These are phyloP conservation scores for Cardamine occulta DNA, from an alignment of 345 rosid genomes.

Conservation along the genomic window DNA sequence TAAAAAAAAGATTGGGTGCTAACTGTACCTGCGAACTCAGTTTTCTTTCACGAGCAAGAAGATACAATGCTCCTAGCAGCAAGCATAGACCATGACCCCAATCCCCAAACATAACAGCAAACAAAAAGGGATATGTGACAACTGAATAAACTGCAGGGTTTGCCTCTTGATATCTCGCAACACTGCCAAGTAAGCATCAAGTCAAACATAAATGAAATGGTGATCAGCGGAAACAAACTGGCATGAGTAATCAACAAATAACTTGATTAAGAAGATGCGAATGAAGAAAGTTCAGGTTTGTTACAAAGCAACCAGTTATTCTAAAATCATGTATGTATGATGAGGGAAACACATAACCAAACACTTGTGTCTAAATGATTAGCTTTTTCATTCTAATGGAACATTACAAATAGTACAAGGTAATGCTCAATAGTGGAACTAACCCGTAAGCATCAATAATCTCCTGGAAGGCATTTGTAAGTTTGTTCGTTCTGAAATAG, in stretches of 20 bases:
- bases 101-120: conserved; percentile 99
- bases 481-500: conserved; percentile 80
- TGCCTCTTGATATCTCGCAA: conserved; percentile 96
- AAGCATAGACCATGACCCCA: conserved; percentile 99
- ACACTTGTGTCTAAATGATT: conserved; percentile 22
- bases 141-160: conserved; percentile 93
- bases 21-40: conserved; percentile 69
- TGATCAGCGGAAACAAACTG: conserved; percentile 25
- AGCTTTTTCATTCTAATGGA: conserved; percentile 14
- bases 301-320: conserved; percentile 18
- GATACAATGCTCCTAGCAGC: conserved; percentile 87
- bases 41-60: conserved; percentile 83
- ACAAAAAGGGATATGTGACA: conserved; percentile 93
- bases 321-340: background rate
- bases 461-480: conserved; percentile 93
- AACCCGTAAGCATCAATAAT: conserved; percentile 99
- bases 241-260: conserved; percentile 27
- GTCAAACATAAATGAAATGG: conserved; percentile 37
- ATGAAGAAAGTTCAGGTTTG: conserved; percentile 12
- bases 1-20: conserved; percentile 22
- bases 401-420: conserved; percentile 18
- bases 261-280: conserved; percentile 16
- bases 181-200: conserved; percentile 61
- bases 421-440: conserved; percentile 43
- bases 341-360: conserved; percentile 3